These are phyloP conservation scores for Roridomyces roridus DNA, from an alignment of 768 basidiomycete genomes.

Conservation along the genomic window DNA sequence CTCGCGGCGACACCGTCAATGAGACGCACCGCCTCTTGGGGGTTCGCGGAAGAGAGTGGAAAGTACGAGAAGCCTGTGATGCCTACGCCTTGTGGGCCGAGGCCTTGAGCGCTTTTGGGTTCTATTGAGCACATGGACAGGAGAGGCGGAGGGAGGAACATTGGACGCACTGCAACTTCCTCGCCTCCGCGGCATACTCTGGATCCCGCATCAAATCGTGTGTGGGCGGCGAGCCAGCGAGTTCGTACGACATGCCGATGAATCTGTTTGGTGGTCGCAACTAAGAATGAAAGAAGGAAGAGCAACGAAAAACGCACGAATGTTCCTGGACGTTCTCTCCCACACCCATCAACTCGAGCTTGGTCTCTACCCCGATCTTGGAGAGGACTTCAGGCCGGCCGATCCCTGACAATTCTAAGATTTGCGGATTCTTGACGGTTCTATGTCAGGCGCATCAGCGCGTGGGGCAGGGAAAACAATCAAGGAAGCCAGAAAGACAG, in stretches of 20 bases:
- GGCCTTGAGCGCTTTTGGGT: neutral
- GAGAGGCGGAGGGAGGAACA: neutral
- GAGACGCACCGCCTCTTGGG: conserved; percentile 4
- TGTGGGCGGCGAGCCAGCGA: conserved; percentile 25
- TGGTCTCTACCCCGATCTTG: conserved; percentile 42
- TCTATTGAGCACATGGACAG: neutral
- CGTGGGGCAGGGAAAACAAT: no score
- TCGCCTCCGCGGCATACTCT: conserved; percentile 31
- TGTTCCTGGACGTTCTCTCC: conserved; percentile 66
- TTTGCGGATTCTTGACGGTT: conserved; percentile 2
- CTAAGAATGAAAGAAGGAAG: neutral
- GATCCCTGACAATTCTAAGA: conserved; percentile 61
- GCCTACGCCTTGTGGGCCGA: conserved; percentile 12
- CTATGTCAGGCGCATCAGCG: no score
- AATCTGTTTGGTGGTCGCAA: neutral
- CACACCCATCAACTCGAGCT: conserved; percentile 44
- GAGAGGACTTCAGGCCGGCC: conserved; percentile 35
- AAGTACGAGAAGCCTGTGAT: conserved; percentile 37
- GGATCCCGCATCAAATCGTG: conserved; percentile 37
- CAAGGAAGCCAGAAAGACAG: neutral
- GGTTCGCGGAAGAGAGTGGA: conserved; percentile 28
- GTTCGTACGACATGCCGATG: conserved; percentile 7
- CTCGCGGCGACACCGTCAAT: conserved; percentile 7
- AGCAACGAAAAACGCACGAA: no score
- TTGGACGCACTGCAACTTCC: conserved; percentile 42